Percentiles rank a stretch among this genome's conserved stretches.
phyloP scores from a whole-genome alignment of 1,139 yeast genomes.

The Candida tropicalis region DNA sequence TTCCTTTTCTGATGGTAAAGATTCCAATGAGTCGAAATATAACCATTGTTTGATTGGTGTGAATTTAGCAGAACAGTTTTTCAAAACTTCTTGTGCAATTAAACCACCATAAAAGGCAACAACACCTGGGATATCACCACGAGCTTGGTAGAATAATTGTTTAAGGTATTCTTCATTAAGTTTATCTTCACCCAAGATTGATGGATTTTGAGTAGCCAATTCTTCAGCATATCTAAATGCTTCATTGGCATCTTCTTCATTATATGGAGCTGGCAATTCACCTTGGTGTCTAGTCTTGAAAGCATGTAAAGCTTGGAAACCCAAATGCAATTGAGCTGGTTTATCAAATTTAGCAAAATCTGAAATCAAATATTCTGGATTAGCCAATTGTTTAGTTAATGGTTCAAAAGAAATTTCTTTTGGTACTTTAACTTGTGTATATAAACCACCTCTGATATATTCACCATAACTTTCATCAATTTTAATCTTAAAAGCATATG shows the following conservation, averaged over 20 bases:
- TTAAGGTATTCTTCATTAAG: conserved; percentile 67
- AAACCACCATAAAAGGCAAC: conserved; percentile 93
- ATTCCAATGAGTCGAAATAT: conserved; percentile 92
- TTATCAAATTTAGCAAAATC: conserved; percentile 95
- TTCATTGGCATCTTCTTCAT: conserved; percentile 74
- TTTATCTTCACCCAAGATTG: conserved; percentile 56
- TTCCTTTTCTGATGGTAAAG: conserved; percentile 64
- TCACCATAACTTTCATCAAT: conserved; percentile 57
- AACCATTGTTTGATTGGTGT: conserved; percentile 88
- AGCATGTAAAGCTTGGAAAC: conserved; percentile 84
- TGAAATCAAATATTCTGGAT: conserved; percentile 80
- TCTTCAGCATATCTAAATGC: conserved; percentile 61
- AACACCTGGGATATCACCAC: conserved; percentile 90
- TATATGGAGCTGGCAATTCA: conserved; percentile 73
- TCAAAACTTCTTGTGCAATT: conserved; percentile 94
- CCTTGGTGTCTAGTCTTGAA: conserved; percentile 67
- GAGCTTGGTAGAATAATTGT: conserved; percentile 80
- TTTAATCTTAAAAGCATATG: conserved; percentile 82
- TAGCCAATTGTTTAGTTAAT: conserved; percentile 60
- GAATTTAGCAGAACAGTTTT: conserved; percentile 93
- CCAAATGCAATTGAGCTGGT: conserved; percentile 86
- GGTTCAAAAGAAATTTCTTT: conserved; percentile 61
- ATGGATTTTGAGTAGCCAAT: conserved; percentile 60
- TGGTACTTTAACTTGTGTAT: conserved; percentile 92
- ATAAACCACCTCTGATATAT: conserved; percentile 83